Percentiles rank a stretch among this genome's conserved stretches.
Evolutionary conservation across 2,329 filamentous ascomycete genomes (phyloP).

Genomic region (Sordariomycetes sp.): DNA sequence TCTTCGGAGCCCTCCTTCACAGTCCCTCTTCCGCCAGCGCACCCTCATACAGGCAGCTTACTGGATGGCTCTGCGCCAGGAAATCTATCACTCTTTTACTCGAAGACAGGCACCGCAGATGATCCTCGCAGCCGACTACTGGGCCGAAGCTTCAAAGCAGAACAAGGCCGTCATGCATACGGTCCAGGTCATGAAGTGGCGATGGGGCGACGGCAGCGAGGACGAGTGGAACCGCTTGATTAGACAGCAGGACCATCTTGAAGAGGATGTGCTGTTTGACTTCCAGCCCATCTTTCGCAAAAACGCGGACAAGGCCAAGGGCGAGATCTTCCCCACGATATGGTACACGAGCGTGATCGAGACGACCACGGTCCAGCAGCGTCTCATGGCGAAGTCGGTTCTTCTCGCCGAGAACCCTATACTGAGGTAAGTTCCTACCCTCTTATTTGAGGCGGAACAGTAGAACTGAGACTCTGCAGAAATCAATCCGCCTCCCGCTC

Average conservation of each 20-base stretch:
- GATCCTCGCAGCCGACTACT: constrained; percentile 21
- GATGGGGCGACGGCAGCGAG: constrained; percentile 23
- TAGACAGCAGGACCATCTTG: constrained; percentile 23
- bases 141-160: constrained; percentile 22
- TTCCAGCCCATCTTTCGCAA: constrained; percentile 24
- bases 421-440: constrained; percentile 15
- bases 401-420: constrained; percentile 28
- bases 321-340: constrained; percentile 28
- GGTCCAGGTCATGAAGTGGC: constrained; percentile 29
- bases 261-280: constrained; percentile 18
- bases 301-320: constrained; percentile 22
- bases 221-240: constrained; percentile 27
- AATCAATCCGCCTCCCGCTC: constrained; percentile 15
- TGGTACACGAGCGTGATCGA: constrained; percentile 29
- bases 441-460: not conserved
- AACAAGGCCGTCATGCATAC: constrained; percentile 31
- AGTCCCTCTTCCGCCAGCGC: constrained; percentile 22
- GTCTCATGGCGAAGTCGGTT: constrained; percentile 28
- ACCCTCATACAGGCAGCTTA: constrained; percentile 28
- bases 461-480: constrained; percentile 7
- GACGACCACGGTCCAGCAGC: constrained; percentile 28
- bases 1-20: constrained; percentile 23
- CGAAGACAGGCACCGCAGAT: constrained; percentile 26
- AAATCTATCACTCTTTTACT: constrained; percentile 30
- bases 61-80: constrained; percentile 30